Base-by-base conservation (phyloP, 805 yeast genomes). In the Candida peoriensis region DNA sequence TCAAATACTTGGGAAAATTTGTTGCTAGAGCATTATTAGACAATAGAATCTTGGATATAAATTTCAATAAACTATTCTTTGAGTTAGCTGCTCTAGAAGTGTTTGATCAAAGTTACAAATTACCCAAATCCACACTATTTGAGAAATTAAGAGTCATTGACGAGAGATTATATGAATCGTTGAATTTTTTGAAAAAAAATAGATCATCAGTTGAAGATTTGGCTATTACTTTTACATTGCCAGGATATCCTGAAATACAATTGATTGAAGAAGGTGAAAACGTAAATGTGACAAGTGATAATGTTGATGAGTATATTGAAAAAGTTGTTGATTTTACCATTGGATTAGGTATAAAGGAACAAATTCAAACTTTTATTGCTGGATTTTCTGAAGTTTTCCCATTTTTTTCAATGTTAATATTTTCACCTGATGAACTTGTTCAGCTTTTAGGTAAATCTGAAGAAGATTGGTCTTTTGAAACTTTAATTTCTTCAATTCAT, bases 331-430 rank as follows among this genome's bases (percentile, higher is more conserved):
- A 82, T 26, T 63, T 68, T 36, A 70, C 81, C 0, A 47, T 87
- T 8, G 78, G 74, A 7, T 42, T 56, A 1, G 97, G 97, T 3
- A 72, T 90, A 7, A 47, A 56, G 11, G 59, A 60, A 11, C 96
- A 88, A 54, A 61, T 85, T 15, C 60, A 68, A 27, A 71, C 84
- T 3, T 89, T 93, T 58, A 71, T 76, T 46, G 68, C 70, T 7
- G 98, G 97, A 0, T 89, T 90, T 52, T 76, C 90, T 0, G 72
- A 74, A 36, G 93, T 86, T 1, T 81, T 90, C 56, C 95, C 96
- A 0, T 79, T 79, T 43, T 63, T 72, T 8, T 79, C 94, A 0
- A 64, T 93, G 55, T 53, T 72, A 10, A 72, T 86, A 2, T 81
- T 93, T 47, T 69, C 86, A 1, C 76, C 95, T 0, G 67, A 63